Percentiles rank a stretch among this genome's conserved stretches.
Conservation (phyloP, 1,284 basidiomycete species). For the Leccinum pachyderme region DNA sequence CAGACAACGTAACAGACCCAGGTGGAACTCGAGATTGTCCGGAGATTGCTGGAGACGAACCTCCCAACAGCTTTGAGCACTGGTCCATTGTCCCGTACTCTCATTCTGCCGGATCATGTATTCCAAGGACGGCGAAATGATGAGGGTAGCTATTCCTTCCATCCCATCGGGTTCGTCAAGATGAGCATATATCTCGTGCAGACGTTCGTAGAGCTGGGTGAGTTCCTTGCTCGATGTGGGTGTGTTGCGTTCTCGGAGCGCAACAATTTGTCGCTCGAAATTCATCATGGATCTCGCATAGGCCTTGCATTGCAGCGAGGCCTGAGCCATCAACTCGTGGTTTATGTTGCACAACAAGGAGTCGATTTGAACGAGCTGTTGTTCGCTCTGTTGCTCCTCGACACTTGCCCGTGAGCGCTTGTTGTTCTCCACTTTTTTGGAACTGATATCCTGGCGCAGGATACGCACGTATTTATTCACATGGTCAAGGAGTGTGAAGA, state of each 20-base stretch:
- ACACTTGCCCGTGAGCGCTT: constrained; percentile 45
- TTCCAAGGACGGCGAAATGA: constrained; percentile 88
- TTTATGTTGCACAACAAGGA: constrained; percentile 82
- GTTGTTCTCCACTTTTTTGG: constrained; percentile 46
- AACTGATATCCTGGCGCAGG: constrained; percentile 56
- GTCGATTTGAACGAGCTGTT: constrained; percentile 70
- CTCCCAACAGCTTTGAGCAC: constrained; percentile 99
- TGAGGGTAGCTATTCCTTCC: constrained; percentile 93
- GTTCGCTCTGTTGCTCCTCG: constrained; percentile 42
- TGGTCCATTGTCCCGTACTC: constrained; percentile 96
- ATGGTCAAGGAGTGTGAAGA: constrained; percentile 95
- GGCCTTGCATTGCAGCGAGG: constrained; percentile 91
- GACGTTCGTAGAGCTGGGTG: constrained; percentile 82
- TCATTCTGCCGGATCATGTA: constrained; percentile 99
- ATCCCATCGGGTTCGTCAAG: constrained; percentile 99
- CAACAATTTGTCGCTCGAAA: constrained; percentile 81
- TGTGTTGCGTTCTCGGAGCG: constrained; percentile 43
- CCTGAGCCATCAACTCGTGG: constrained; percentile 87
- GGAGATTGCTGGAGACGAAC: constrained; percentile 91
- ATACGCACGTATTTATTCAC: constrained; percentile 87
- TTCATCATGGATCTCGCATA: constrained; percentile 95
- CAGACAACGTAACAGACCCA: constrained; percentile 89
- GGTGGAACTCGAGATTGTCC: constrained; percentile 84
- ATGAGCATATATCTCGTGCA: constrained; percentile 96
- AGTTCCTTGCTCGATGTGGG: constrained; percentile 51